Conservation (phyloP, 2,329 filamentous ascomycete genomes). For the Venturiaceae sp. region DNA sequence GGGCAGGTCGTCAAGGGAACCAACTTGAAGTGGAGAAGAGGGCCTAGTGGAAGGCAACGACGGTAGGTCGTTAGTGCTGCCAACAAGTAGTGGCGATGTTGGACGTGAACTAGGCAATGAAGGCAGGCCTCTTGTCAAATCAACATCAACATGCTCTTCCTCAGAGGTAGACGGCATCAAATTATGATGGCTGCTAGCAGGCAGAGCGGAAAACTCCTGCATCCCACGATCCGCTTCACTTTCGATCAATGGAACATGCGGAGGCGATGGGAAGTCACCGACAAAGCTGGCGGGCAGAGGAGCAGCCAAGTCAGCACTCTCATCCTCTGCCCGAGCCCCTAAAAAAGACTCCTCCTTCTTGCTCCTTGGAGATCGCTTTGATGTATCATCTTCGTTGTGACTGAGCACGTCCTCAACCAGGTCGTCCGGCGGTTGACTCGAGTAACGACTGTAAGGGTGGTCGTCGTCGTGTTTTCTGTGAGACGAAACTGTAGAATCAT, state of each 20-base stretch:
- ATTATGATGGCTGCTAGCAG: background rate
- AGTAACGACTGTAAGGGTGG: slow-evolving; percentile 5
- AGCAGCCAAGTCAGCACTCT: slow-evolving; percentile 27
- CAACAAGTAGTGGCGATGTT: slow-evolving; percentile 3
- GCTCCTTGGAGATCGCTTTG: background rate
- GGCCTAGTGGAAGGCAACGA: slow-evolving; percentile 6
- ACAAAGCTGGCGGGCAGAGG: slow-evolving; percentile 27
- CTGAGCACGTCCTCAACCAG: slow-evolving; percentile 9
- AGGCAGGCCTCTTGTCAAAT: slow-evolving; percentile 1
- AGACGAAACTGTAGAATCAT: slow-evolving; percentile 12
- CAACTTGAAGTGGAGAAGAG: slow-evolving; percentile 2
- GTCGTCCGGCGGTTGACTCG: slow-evolving; percentile 3
- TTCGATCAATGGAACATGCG: background rate
- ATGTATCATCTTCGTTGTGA: slow-evolving; percentile 5
- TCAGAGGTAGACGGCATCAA: background rate
- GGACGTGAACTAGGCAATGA: slow-evolving; percentile 2
- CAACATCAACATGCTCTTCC: background rate
- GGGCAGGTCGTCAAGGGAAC: slow-evolving; percentile 3
- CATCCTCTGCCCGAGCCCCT: slow-evolving; percentile 52
- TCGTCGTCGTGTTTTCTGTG: slow-evolving; percentile 6
- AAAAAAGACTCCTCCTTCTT: slow-evolving; percentile 47
- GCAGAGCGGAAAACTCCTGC: background rate
- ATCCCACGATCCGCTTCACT: background rate
- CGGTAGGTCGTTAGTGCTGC: slow-evolving; percentile 7
- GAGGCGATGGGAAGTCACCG: background rate